phyloP scores from a whole-genome alignment of 2,329 filamentous ascomycete species.

The Westerdykella sp. region DNA sequence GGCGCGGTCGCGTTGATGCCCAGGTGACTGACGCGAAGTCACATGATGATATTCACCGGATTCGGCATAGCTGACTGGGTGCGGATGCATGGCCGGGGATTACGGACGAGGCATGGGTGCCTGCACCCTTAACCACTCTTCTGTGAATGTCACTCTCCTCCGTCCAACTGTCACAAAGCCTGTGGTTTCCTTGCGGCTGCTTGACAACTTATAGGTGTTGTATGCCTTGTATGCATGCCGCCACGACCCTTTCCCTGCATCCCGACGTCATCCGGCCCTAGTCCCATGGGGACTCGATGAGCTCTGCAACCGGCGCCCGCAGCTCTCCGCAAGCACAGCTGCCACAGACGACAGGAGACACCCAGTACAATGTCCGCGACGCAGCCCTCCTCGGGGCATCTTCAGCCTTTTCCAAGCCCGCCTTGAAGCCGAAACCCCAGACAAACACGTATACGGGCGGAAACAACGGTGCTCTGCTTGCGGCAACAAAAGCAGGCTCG shows the following conservation, averaged over 20 bases:
- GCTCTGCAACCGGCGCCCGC: conserved; percentile 22
- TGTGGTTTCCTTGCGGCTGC: no score
- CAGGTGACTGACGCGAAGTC: no score
- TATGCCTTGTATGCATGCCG: no score
- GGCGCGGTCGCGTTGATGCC: no score
- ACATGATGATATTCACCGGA: no score
- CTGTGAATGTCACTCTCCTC: no score
- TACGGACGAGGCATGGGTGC: no score
- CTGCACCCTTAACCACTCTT: no score
- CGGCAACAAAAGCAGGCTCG: conserved; percentile 40
- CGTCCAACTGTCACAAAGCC: no score
- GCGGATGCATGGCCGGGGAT: no score
- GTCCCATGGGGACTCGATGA: conserved; percentile 36
- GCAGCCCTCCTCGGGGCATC: conserved; percentile 47
- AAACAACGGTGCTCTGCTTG: conserved; percentile 41
- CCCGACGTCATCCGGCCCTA: conserved; percentile 12
- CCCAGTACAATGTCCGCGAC: conserved; percentile 34
- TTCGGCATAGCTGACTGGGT: no score
- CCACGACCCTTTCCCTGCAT: not conserved
- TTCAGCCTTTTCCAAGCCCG: conserved; percentile 44
- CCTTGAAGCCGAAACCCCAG: conserved; percentile 37
- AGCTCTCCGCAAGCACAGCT: conserved; percentile 14
- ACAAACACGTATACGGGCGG: conserved; percentile 37
- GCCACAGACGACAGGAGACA: conserved; percentile 29
- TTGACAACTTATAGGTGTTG: no score